Conservation (phyloP, 768 basidiomycete genomes). For the Pleurotus ostreatus region DNA sequence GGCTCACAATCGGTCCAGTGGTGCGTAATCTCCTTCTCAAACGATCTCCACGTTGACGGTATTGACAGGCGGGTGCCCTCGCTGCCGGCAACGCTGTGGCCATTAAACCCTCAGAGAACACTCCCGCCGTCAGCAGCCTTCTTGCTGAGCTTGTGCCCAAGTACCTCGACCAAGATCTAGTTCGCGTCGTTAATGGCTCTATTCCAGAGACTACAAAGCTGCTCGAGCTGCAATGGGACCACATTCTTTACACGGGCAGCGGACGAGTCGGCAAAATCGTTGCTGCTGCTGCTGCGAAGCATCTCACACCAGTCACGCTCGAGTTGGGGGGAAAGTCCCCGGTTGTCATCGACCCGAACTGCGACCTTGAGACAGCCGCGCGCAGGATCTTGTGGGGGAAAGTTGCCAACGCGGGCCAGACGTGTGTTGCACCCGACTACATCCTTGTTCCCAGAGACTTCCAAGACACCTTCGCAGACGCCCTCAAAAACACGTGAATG, state of each 20-base stretch:
- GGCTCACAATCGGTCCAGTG: slow-evolving; percentile 52
- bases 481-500: slow-evolving; percentile 37
- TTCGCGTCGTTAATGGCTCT: slow-evolving; percentile 67
- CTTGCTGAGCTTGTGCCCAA: slow-evolving; percentile 66
- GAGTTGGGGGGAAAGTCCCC: slow-evolving; percentile 65
- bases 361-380: slow-evolving; percentile 62
- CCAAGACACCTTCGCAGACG: slow-evolving; percentile 42
- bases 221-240: slow-evolving; percentile 67
- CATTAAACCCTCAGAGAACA: slow-evolving; percentile 74
- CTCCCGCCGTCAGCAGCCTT: slow-evolving; percentile 51
- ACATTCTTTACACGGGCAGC: slow-evolving; percentile 42
- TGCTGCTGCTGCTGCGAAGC: slow-evolving; percentile 71
- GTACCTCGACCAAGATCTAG: slow-evolving; percentile 67
- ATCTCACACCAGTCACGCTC: slow-evolving; percentile 60
- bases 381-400: slow-evolving; percentile 84
- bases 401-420: slow-evolving; percentile 70
- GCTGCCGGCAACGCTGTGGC: slow-evolving; percentile 73
- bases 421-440: slow-evolving; percentile 65
- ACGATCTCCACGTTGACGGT: neutral
- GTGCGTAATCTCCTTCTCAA: slow-evolving; percentile 29
- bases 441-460: slow-evolving; percentile 42
- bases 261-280: slow-evolving; percentile 64
- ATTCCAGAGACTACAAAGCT: slow-evolving; percentile 65
- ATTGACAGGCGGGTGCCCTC: slow-evolving; percentile 55
- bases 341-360: slow-evolving; percentile 65